Base-by-base conservation (phyloP, 1,139 yeast genomes). In the Pneumocystis jirovecii region DNA sequence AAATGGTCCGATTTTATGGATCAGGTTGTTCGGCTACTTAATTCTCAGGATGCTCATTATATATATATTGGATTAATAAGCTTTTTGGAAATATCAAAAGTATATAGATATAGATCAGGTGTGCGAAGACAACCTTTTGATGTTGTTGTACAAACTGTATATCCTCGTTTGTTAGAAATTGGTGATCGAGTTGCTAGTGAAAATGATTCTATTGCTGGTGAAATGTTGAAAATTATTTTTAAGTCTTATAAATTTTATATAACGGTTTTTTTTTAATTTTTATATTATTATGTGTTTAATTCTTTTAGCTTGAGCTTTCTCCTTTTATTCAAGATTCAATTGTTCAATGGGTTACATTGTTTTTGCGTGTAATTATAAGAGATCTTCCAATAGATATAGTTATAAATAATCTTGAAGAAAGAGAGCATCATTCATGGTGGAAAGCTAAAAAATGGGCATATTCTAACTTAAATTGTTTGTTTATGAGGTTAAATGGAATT, bases 391-490 rank as follows among this genome's bases (percentile, higher is more conserved):
- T 75, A 5, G 74, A 76, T 17, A 80, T 83, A 1, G 70, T 80
- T 66, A 74, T 76, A 3, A 70, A 79, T 10, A 84, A 82, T 56
- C 77, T 76, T 56, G 82, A 79, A 31, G 82, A 80, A 34, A 78
- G 85, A 68, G 78, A 76, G 62, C 68, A 71, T 21, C 77, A 79
- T 68, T 80, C 86, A 5, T 84, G 88, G 87, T 82, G 81, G 45
- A 91, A 89, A 74, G 83, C 93, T 69, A 88, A 89, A 75, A 93
- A 93, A 74, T 91, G 98, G 97, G 83, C 95, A 0, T 85, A 85
- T 71, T 90, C 89, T 45, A 89, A 89, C 73, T 75, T 91, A 63
- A 83, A 81, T 71, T 82, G 96, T 69, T 74, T 90, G n/a, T 88
- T 87, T 72, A 81, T 60, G 37, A 57, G 68, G 57, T 50, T 50